Conservation (phyloP, 176 grass and related monocot species). For the Phoenix roebelenii region DNA sequence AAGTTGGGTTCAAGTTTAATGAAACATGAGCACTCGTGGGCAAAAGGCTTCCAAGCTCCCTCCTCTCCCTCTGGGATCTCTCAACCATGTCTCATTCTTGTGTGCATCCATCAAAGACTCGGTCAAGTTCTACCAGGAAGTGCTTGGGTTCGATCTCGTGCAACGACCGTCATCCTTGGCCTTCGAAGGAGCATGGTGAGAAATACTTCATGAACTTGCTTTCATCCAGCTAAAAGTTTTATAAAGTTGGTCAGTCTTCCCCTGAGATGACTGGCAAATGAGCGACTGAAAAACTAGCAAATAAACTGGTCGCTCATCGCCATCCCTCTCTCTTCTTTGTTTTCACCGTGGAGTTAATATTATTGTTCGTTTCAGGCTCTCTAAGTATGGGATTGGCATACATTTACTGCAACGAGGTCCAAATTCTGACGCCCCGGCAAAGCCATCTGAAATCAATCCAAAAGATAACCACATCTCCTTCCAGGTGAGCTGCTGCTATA, state of each 20-base stretch:
- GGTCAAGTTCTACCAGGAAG: conserved; percentile 44
- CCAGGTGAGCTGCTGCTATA: conserved; percentile 32
- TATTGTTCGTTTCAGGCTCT: conserved; percentile 30
- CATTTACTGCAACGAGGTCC: conserved; percentile 52
- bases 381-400: conserved; percentile 51
- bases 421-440: background rate
- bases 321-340: too few relatives aligned
- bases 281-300: too few relatives aligned
- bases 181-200: conserved; percentile 72
- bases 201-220: too few relatives aligned
- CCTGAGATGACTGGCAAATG: too few relatives aligned
- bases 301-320: too few relatives aligned
- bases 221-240: too few relatives aligned
- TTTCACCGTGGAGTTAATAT: too few relatives aligned
- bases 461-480: conserved; percentile 71
- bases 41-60: conserved; percentile 4
- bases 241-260: too few relatives aligned
- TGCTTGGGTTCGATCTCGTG: conserved; percentile 75
- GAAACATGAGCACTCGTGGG: conserved; percentile 17
- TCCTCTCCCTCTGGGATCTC: conserved; percentile 38
- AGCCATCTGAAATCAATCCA: conserved; percentile 40
- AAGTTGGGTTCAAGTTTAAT: background rate
- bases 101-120: conserved; percentile 51
- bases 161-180: conserved; percentile 54
- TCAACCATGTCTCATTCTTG: conserved; percentile 74